Base-by-base conservation (phyloP, 1,284 basidiomycete species). In the Irpex sp. region DNA sequence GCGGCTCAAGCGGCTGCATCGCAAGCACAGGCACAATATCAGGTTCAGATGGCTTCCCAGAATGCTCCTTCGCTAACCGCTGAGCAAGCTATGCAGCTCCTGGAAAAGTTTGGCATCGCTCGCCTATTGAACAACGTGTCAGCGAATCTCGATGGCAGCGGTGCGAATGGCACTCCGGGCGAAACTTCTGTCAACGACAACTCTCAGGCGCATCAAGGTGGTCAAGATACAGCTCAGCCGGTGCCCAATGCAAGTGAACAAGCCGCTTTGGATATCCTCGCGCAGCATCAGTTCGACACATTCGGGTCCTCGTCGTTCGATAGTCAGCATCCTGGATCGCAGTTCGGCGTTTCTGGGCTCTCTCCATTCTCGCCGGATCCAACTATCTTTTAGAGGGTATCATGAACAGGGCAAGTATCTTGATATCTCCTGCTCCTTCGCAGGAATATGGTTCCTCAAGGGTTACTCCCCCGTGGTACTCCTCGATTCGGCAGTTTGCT, bases 1-100 rank as follows among this genome's bases (percentile, higher is more conserved):
- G 89, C 88, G 21, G 88, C 89, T 9, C 89, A 90, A 70, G 82
- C 85, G 16, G 85, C 87, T 23, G 84, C 88, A 45, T 73, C 88
- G 55, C 85, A 88, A 61, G 70, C 75, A 10, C 85, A 88, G 61
- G 69, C 75, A 12, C 82, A 83, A 63, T 72, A 78, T 21, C 74
- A 81, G 69, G 65, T 72, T 23, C 76, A 80, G 63, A 66, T 71
- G 68, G 45, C 71, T 57, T 65, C 74, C 10, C 66, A 61, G 51
- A 61, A 59, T 33, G 36, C 65, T 61, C 61, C 70, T 53, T 59
- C 67, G 56, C 64, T 90, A 65, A 84, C 84, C 8, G 79, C 82
- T 53, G 88, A 91, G 64, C 88, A 91, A 69, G 84, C 87, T 14
- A 67, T 89, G 47, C 81, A 85, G 65, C 73, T 91, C 45, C 68